Conservation (phyloP, 2,329 filamentous ascomycete genomes). For the Pseudocercospora cruenta region DNA sequence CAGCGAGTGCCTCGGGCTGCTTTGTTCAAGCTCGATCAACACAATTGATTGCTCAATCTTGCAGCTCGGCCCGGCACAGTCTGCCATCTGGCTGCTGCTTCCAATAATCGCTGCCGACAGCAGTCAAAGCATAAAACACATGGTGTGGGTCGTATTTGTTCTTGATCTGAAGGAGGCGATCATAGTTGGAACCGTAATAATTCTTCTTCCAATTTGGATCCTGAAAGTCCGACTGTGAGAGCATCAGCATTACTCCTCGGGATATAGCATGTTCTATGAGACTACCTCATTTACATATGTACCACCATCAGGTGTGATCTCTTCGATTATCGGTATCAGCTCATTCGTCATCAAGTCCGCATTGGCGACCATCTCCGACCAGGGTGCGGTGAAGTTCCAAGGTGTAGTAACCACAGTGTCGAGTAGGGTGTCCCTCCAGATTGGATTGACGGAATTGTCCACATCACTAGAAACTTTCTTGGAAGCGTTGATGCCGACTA, state of each 20-base stretch:
- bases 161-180: conserved; percentile 43
- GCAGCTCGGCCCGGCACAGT: conserved; percentile 18
- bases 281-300: conserved; percentile 48
- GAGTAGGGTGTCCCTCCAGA: conserved; percentile 43
- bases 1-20: no score
- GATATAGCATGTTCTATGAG: no score
- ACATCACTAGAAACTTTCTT: conserved; percentile 38
- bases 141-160: conserved; percentile 46
- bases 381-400: conserved; percentile 46
- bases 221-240: conserved; percentile 39
- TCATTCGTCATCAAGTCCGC: conserved; percentile 47
- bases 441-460: conserved; percentile 46
- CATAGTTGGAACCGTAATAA: conserved; percentile 50
- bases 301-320: conserved; percentile 44
- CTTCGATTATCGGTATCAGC: conserved; percentile 44
- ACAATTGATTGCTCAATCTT: no score
- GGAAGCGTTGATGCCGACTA: conserved; percentile 46
- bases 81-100: conserved; percentile 23
- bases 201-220: conserved; percentile 46
- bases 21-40: no score
- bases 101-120: conserved; percentile 46
- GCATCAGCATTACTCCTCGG: conserved; percentile 6
- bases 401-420: conserved; percentile 42
- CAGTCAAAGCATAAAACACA: conserved; percentile 47
- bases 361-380: conserved; percentile 41